Base-by-base conservation (phyloP, 805 yeast genomes). In the Candida anglica region DNA sequence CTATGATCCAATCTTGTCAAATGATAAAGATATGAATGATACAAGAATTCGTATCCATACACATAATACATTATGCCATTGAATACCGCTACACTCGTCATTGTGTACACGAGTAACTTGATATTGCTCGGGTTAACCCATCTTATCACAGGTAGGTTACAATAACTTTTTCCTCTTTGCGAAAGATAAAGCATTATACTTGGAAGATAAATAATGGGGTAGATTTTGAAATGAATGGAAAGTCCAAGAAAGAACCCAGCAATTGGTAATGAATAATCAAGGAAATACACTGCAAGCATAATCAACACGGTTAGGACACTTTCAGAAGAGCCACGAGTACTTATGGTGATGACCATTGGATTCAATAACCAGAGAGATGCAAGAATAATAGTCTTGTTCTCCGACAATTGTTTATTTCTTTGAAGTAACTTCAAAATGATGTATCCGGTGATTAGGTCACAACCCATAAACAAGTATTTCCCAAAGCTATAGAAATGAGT, bases 261-360 rank as follows among this genome's bases (percentile, higher is more conserved):
- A 27, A 43, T 5, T 15, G 17, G 15, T n/a, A 19, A 8, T 15
- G 16, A n/a, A 11, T 15, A 17, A 7, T 26, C 15, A 8, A 80
- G 49, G 25, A 52, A 61, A 46, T 75, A 78, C 0, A 85, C 48
- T 27, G 79, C 60, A 6, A 71, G 52, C 70, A 87, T 73, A 3
- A 88, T 73, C 44, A 91, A 63, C 20, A 86, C 88, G 2, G 94
- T 86, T 29, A 93, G 58, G 1, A 93, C 69, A 41, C 96, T 88
- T 51, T 93, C 98, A 0, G 96, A 83, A 18, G 93, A 85, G 1
- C 98, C 98, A 29, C 98, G 69, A 0, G 97, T 87, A 43, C 91
- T 80, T 31, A 93, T 93, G 1, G 95, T 87, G 20, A 82, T 77
- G 0, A 89, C 98, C 93, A 93, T 85, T 11, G 98, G 98, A 53